phyloP scores from a whole-genome alignment of 768 basidiomycete species.

The Pulveroboletus frians region DNA sequence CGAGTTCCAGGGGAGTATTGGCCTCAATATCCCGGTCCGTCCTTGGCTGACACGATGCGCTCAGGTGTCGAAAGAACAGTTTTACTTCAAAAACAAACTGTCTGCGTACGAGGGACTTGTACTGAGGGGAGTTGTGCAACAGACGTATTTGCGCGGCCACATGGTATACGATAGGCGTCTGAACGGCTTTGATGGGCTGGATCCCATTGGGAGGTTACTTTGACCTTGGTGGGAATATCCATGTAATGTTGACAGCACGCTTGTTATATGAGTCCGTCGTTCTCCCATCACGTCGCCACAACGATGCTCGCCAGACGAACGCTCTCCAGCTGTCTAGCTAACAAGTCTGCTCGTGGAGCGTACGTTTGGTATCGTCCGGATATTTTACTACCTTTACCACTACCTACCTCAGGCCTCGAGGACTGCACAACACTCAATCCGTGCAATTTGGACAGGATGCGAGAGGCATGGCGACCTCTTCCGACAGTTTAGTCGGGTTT shows the following conservation, averaged over 20 bases:
- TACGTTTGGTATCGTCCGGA: constrained; percentile 9
- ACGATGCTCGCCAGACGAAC: constrained; percentile 14
- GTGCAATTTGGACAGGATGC: neutral
- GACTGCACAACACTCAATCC: neutral
- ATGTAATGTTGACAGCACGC: neutral
- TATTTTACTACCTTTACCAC: neutral
- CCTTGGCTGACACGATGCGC: constrained; percentile 2
- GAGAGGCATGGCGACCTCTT: constrained; percentile 21
- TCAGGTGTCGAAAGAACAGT: constrained; percentile 66
- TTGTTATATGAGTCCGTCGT: neutral
- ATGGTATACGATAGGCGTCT: constrained; percentile 52
- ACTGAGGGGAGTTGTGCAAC: constrained; percentile 65
- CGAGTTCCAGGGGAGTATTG: constrained; percentile 35
- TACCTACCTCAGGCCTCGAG: constrained; percentile 2
- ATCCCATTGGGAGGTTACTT: constrained; percentile 34
- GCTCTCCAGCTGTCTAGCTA: neutral
- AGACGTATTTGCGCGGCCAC: constrained; percentile 75
- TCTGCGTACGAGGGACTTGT: constrained; percentile 80
- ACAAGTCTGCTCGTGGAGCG: constrained; percentile 1
- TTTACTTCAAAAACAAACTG: constrained; percentile 92
- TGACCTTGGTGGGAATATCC: neutral
- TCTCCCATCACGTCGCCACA: neutral
- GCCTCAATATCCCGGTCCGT: neutral
- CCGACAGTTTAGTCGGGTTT: constrained; percentile 28
- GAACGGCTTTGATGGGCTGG: constrained; percentile 33